Evolutionary conservation across 1,284 basidiomycete genomes (phyloP), one percentile per base, ranked within the genome.

Genomic region (Cutaneotrichosporon spelunceum): DNA sequence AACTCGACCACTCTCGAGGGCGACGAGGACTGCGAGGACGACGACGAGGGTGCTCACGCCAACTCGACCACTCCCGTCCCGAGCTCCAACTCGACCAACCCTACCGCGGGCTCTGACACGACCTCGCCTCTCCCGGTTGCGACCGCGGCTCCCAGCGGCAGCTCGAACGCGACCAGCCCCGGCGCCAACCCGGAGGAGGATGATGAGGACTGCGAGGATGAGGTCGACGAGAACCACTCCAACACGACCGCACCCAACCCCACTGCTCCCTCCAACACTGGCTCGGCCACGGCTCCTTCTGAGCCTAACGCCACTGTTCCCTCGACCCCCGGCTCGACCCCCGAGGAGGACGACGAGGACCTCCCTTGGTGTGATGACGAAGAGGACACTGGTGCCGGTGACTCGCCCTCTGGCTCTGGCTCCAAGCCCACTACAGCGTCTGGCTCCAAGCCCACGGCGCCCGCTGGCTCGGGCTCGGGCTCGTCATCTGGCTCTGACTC

Each of bases 1-100:
- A 45, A 29, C 48, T 24, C 47, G 13, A 48, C 56, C 33, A 21
- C 56, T 21, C 34, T 16, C 30, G 21, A 24, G 19, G 23, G 36
- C n/a, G 29, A 9, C 16, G 48, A 29, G 29, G 57, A 55, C 56
- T 48, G 42, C 23, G 61, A 63, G 27, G 62, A 63, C 21, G 58
- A 54, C 19, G 60, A 56, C 16, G 53, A 36, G 19, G 83, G 88
- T 33, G 30, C 8, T 11, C 8, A 45, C 95, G 98, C 86, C n/a
- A 72, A 83, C 48, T n/a, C 39, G 39, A 42, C 39, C 39, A 39
- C 36, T 33, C 30, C 30, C 6, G 5, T 19, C 36, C 36, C 36
- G 72, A 86, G 90, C 0, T 83, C 86, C n/a, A 72, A 83, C 48
- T n/a, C 39, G 39, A 42, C 39, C 39, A 36, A 6, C 4, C 9